A percentile compares a stretch with the other conserved stretches of the same genome.
These are phyloP conservation scores for Monosporascus sp. DNA, from an alignment of 2,329 filamentous ascomycete genomes.

Conservation along the genomic window DNA sequence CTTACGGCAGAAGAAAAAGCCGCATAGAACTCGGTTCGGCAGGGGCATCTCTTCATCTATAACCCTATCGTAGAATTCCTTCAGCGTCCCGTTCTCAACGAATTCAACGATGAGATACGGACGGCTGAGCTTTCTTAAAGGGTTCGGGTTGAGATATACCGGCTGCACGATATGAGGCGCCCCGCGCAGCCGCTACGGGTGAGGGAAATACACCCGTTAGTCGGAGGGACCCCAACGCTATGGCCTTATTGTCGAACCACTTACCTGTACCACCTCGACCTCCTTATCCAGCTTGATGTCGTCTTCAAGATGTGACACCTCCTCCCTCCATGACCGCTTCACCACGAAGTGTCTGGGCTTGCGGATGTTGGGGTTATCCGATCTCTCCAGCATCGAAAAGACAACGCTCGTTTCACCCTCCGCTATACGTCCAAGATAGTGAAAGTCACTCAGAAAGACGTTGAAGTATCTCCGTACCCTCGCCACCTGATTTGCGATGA, in stretches of 20 bases:
- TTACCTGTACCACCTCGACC: background rate
- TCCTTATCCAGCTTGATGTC: background rate
- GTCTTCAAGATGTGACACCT: background rate
- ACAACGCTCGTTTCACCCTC: background rate
- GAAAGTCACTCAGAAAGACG: no score
- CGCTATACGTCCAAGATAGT: no score
- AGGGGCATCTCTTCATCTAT: background rate
- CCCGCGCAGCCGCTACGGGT: background rate
- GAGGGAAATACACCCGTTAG: no score
- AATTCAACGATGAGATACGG: background rate
- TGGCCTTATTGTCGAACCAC: background rate
- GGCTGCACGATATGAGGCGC: background rate
- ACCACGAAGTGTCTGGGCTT: background rate
- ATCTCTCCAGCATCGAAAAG: background rate
- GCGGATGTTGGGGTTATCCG: background rate
- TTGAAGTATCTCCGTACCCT: no score
- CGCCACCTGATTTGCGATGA: no score
- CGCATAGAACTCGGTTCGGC: background rate
- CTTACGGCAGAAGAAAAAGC: background rate
- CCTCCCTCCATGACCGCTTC: background rate
- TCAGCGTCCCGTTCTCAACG: background rate
- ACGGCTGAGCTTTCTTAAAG: background rate
- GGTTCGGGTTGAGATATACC: background rate
- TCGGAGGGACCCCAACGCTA: no score
- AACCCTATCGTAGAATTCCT: background rate